Percentiles rank a stretch among this genome's conserved stretches.
Conservation (phyloP, 2,329 filamentous ascomycete species). For the Penicillium hesseltinei region DNA sequence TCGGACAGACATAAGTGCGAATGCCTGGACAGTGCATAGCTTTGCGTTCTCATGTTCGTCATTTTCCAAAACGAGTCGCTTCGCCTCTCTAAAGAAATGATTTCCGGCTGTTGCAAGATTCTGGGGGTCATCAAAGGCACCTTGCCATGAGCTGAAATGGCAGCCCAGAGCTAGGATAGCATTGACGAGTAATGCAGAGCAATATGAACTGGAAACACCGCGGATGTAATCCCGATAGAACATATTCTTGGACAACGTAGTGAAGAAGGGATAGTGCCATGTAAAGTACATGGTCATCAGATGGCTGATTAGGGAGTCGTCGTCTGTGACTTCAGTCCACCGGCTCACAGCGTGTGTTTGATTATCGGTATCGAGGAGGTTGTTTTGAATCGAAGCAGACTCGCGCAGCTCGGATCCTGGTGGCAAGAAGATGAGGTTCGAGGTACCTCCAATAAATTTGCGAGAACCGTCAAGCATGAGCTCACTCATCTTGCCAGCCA, state of each 20-base stretch:
- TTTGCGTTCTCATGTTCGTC: conserved; percentile 90
- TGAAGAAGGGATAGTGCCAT: conserved; percentile 97
- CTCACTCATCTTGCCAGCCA: conserved; percentile 92
- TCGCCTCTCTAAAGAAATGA: conserved; percentile 93
- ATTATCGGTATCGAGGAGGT: conserved; percentile 50
- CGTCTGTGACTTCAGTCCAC: conserved; percentile 84
- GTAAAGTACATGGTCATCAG: conserved; percentile 97
- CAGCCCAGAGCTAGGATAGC: conserved; percentile 90
- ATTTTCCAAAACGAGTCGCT: conserved; percentile 81
- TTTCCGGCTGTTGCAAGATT: conserved; percentile 87
- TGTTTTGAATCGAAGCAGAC: conserved; percentile 39
- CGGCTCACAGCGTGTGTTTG: conserved; percentile 69
- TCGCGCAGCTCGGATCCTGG: conserved; percentile 48
- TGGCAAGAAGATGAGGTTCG: conserved; percentile 81
- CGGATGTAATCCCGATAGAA: conserved; percentile 83
- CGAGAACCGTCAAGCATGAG: conserved; percentile 81
- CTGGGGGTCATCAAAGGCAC: conserved; percentile 66
- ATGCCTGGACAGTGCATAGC: conserved; percentile 85
- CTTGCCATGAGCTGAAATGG: conserved; percentile 79
- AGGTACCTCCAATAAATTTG: conserved; percentile 90
- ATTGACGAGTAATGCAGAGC: conserved; percentile 86
- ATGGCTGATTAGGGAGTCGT: conserved; percentile 75
- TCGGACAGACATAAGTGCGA: conserved; percentile 92
- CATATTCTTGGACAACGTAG: conserved; percentile 77
- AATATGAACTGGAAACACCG: conserved; percentile 71